Conservation (phyloP, 1,284 basidiomycete species). For the Sanghuangporus sanghuang region DNA sequence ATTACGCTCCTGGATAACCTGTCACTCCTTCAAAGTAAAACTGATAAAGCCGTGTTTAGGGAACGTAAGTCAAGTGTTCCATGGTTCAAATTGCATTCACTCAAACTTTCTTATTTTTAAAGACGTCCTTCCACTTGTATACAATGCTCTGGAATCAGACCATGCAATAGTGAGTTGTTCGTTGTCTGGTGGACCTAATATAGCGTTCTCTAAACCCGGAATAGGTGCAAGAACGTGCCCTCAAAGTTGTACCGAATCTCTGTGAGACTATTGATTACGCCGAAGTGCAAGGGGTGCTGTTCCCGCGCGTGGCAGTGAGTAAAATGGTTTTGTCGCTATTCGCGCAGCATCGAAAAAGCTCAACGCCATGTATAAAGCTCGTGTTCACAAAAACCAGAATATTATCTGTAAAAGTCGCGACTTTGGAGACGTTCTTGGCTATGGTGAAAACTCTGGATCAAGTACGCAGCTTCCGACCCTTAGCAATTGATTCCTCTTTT, state of each 20-base stretch:
- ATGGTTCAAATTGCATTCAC: not conserved
- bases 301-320: constrained; percentile 83
- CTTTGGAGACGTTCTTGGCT: constrained; percentile 80
- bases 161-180: constrained; percentile 59
- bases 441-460: constrained; percentile 96
- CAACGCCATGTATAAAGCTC: constrained; percentile 41
- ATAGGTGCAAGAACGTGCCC: constrained; percentile 87
- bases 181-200: not conserved
- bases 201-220: constrained; percentile 18
- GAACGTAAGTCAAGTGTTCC: constrained; percentile 61
- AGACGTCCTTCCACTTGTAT: constrained; percentile 94
- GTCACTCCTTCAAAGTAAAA: constrained; percentile 84
- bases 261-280: constrained; percentile 94
- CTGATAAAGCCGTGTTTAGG: constrained; percentile 80
- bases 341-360: not conserved
- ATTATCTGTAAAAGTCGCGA: constrained; percentile 84
- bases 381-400: constrained; percentile 89
- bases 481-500: not conserved
- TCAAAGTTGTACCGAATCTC: constrained; percentile 81
- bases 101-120: not conserved
- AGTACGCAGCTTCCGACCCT: constrained; percentile 35
- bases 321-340: not conserved
- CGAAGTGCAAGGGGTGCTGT: constrained; percentile 81
- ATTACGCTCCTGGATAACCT: constrained; percentile 89
- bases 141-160: constrained; percentile 92